These are phyloP conservation scores for Podila minutissima DNA, from an alignment of 192 early-diverging fungal species.

Conservation along the genomic window DNA sequence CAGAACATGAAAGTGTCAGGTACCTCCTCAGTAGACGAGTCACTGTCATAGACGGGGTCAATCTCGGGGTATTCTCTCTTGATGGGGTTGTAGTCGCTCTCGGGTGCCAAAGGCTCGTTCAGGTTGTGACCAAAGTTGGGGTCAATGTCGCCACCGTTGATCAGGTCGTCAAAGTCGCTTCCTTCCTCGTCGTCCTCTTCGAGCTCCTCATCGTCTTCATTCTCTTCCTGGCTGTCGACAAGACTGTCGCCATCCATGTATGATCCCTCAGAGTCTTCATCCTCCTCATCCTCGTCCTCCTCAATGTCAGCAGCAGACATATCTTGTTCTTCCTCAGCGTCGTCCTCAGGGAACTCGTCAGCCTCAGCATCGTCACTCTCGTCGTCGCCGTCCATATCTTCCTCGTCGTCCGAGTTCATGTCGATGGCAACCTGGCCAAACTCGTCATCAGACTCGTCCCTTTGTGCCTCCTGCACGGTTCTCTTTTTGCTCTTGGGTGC, in stretches of 20 bases:
- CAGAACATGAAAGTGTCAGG: too few relatives aligned
- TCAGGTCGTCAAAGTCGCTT: constrained; percentile 47
- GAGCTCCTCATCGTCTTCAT: constrained; percentile 58
- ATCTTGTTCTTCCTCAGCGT: constrained; percentile 47
- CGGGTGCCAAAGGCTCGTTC: constrained; percentile 42
- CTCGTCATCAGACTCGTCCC: constrained; percentile 51
- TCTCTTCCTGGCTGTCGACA: constrained; percentile 59
- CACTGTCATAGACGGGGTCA: constrained; percentile 91
- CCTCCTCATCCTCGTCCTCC: constrained; percentile 61
- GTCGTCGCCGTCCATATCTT: constrained; percentile 39
- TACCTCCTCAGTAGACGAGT: constrained; percentile 92
- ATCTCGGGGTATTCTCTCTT: constrained; percentile 80
- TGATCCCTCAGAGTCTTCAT: constrained; percentile 50
- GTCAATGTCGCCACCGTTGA: constrained; percentile 32
- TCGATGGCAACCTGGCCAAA: constrained; percentile 62
- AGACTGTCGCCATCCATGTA: constrained; percentile 56
- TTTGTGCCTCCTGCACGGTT: constrained; percentile 35
- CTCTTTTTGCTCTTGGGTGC: constrained; percentile 40
- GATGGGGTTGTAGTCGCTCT: constrained; percentile 55
- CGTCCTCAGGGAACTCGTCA: constrained; percentile 32
- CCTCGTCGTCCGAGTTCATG: constrained; percentile 63
- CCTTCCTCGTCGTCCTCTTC: constrained; percentile 59
- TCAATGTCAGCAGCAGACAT: constrained; percentile 63
- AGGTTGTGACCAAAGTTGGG: constrained; percentile 41
- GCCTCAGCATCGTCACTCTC: constrained; percentile 32